Evolutionary conservation across 2,329 filamentous ascomycete species (phyloP).

Genomic region (Pseudocercospora crystallina): DNA sequence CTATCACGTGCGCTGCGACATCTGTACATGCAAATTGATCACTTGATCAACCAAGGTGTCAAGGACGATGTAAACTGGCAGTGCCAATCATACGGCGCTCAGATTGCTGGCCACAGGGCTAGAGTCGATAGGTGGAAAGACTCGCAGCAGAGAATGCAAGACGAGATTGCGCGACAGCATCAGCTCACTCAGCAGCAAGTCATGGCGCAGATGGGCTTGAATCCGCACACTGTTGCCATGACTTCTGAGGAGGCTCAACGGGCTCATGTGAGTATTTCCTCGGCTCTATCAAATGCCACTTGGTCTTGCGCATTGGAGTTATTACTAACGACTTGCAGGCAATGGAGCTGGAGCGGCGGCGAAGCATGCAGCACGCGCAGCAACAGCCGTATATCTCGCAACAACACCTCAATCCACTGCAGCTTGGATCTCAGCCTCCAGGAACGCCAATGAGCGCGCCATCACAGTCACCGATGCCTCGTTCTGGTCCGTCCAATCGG

Average conservation of each 20-base stretch:
- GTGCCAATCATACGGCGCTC: conserved; percentile 34
- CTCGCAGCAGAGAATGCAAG: conserved; percentile 21
- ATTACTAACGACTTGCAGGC: background rate
- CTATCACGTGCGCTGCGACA: conserved; percentile 30
- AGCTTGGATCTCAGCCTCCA: conserved; percentile 17
- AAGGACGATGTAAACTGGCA: conserved; percentile 26
- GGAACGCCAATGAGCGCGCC: conserved; percentile 7
- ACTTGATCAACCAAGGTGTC: conserved; percentile 33
- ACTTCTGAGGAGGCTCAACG: conserved; percentile 16
- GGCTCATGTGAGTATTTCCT: conserved; percentile 5
- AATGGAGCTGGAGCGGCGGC: conserved; percentile 25
- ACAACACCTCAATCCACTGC: conserved; percentile 26
- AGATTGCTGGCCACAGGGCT: conserved; percentile 29
- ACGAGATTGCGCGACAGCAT: conserved; percentile 25
- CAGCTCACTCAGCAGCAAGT: conserved; percentile 24
- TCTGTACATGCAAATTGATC: conserved; percentile 36
- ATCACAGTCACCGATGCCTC: conserved; percentile 10
- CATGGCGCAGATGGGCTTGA: conserved; percentile 24
- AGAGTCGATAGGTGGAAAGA: conserved; percentile 27
- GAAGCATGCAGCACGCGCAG: conserved; percentile 23
- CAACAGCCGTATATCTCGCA: conserved; percentile 24
- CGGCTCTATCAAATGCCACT: no score
- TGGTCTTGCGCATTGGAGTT: no score
- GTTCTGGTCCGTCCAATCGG: conserved; percentile 7
- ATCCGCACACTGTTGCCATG: conserved; percentile 5